phyloP scores from a whole-genome alignment of 352 stramenopile species.

The Phytophthora pistaciae region DNA sequence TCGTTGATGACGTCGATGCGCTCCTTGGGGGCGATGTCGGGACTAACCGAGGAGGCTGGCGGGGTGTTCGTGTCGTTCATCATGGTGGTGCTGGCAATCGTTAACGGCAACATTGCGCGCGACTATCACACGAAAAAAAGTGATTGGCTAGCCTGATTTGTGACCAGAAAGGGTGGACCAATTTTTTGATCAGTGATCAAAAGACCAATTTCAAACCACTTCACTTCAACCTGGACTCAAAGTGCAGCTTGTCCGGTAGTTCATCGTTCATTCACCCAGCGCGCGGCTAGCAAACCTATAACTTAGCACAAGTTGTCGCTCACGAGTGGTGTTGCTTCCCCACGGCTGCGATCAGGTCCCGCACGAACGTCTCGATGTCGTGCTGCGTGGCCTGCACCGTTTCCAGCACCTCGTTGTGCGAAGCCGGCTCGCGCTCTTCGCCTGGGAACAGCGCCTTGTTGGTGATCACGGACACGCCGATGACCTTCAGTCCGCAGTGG shows the following conservation, averaged over 20 bases:
- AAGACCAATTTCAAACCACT: neutral
- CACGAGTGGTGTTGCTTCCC: constrained; percentile 33
- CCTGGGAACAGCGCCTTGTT: constrained; percentile 93
- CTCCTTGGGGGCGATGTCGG: constrained; percentile 44
- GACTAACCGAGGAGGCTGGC: neutral
- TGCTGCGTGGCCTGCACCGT: constrained; percentile 80
- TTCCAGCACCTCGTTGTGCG: constrained; percentile 95
- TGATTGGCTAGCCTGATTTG: constrained; percentile 2
- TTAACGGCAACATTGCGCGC: neutral
- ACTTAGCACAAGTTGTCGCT: constrained; percentile 13
- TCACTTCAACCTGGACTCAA: neutral
- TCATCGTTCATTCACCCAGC: constrained; percentile 7
- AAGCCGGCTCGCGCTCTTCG: constrained; percentile 83
- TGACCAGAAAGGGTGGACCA: neutral
- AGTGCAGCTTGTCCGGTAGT: too few relatives aligned
- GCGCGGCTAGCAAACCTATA: constrained; percentile 17
- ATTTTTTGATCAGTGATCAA: neutral
- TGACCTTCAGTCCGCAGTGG: constrained; percentile 95
- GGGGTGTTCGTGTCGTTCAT: constrained; percentile 39
- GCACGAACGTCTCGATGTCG: constrained; percentile 53
- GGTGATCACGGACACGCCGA: constrained; percentile 97
- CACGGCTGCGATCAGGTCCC: constrained; percentile 42
- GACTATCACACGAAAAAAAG: neutral
- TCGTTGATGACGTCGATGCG: constrained; percentile 79
- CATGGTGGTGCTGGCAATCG: constrained; percentile 17